phyloP scores from a whole-genome alignment of 139 green algal genomes.

The Monoraphidium neglectum region DNA sequence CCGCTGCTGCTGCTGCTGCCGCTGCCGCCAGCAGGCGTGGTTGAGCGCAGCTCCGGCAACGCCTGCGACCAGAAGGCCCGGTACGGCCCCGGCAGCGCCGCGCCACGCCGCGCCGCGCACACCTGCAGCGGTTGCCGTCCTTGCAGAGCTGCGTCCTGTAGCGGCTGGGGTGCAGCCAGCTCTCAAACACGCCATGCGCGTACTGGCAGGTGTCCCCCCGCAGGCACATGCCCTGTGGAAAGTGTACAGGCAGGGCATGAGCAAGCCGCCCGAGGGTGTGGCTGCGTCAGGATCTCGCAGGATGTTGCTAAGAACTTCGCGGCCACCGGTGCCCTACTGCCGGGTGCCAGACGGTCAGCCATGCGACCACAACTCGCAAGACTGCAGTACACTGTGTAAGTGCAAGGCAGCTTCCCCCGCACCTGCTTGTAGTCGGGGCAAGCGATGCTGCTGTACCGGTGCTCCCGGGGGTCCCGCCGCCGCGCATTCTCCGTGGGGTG shows the following conservation, averaged over 20 bases:
- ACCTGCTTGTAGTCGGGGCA: constrained; percentile 97
- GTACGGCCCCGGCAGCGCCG: too few species aligned
- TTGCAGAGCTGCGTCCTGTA: too few species aligned
- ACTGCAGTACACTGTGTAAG: not conserved
- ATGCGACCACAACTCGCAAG: not conserved
- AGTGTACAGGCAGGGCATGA: not conserved
- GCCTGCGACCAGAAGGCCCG: too few species aligned
- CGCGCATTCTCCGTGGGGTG: constrained; percentile 97
- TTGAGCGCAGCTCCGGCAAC: too few species aligned
- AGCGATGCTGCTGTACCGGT: constrained; percentile 84
- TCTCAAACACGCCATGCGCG: constrained; percentile 81
- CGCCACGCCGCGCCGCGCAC: too few species aligned
- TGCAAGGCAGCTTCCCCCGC: too few species aligned
- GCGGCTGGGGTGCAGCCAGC: not conserved
- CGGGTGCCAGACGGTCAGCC: not conserved
- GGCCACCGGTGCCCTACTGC: constrained; percentile 24
- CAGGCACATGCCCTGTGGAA: constrained; percentile 62
- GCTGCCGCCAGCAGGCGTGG: too few species aligned
- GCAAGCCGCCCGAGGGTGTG: not conserved
- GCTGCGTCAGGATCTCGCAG: not conserved
- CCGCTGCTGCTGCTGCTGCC: not conserved
- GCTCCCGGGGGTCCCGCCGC: constrained; percentile 86
- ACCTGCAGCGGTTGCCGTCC: too few species aligned
- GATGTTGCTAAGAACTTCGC: not conserved
- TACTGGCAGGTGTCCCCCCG: constrained; percentile 82